Base-by-base conservation (phyloP, 129 eudicot species). In the Gnaphalium uliginosum region DNA sequence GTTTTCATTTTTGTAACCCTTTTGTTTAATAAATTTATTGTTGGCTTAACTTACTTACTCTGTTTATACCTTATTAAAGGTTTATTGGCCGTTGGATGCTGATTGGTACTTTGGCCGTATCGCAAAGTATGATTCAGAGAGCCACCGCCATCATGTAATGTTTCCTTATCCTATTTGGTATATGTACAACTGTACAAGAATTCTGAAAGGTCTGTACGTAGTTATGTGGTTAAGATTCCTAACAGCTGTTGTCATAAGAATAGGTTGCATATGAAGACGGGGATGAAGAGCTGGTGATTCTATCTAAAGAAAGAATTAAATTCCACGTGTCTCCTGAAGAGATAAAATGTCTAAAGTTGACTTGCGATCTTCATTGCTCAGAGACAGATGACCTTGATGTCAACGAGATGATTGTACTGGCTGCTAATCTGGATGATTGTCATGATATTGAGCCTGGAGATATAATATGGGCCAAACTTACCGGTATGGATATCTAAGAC, bases 61-160 rank as follows among this genome's bases (percentile, higher is more conserved):
- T 66, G 62, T 63, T 18, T 62, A 21, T 17, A 32, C 7, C 33
- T 43, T 59, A 66, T 50, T 73, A 50, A 59, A 95, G 97, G 99
- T 91, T 51, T 95, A 81, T 82, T 95, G 99, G 99, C 99, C 99
- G 9, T 81, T 95, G 85, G 99, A 95, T 76, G 96, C 90, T 84
- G 92, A 82, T 77, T 95, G 97, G 97, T 95, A 95, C 70, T 19
- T 63, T 69, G 99, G 92, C 37, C 82, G 73, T n/a, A 75, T 95
- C 51, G 81, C 71, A 33, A 85, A 84, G 43, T 91, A 89, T 76
- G 75, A 87, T 74, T 68, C 62, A 6, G 85, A 85, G 77, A 82
- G 85, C 60, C 84, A 81, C 21, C 83, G 93, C 11, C 99, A 95
- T 81, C 84, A 89, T 76, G 99, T 91, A 91, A 85, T 75, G 39